These are phyloP conservation scores for Carex scoparia DNA, from an alignment of 176 grass and related monocot species.

Conservation along the genomic window DNA sequence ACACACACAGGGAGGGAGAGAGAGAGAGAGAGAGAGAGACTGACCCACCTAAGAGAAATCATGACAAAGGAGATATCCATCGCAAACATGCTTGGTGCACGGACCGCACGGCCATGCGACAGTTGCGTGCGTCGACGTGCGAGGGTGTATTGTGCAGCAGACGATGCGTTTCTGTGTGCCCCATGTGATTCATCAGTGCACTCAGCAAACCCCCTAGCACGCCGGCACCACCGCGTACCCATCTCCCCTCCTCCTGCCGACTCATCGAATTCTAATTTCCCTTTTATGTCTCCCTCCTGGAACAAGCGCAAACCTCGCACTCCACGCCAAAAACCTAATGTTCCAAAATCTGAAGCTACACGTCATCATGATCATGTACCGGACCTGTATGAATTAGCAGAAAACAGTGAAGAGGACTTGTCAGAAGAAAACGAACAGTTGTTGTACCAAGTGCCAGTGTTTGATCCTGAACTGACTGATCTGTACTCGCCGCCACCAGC, in stretches of 20 bases:
- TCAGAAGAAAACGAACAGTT: conserved; percentile 47
- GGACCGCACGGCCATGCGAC: conserved; percentile 64
- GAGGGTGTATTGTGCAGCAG: conserved; percentile 66
- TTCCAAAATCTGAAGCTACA: conserved; percentile 22
- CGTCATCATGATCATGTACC: conserved; percentile 37
- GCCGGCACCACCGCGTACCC: conserved; percentile 71
- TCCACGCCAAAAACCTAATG: conserved; percentile 50
- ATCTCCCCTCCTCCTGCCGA: conserved; percentile 28
- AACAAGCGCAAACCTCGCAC: conserved; percentile 67
- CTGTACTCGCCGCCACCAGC: conserved; percentile 35
- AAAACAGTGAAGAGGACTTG: conserved; percentile 24
- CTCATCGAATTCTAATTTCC: conserved; percentile 14
- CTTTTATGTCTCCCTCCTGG: conserved; percentile 41
- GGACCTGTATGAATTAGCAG: conserved; percentile 40
- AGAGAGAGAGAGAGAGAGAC: background rate
- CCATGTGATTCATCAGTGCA: conserved; percentile 76
- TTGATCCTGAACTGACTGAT: conserved; percentile 67
- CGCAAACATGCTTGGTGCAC: conserved; percentile 43
- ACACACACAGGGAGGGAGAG: background rate
- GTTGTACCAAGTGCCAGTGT: conserved; percentile 63
- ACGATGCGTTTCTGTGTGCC: conserved; percentile 77
- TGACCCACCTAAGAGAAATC: background rate
- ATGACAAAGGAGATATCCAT: conserved; percentile 25
- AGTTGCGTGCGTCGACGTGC: conserved; percentile 70
- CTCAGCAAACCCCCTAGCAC: conserved; percentile 73